Conservation (phyloP, 2,329 filamentous ascomycete species). For the Colletotrichum chlorophyti region DNA sequence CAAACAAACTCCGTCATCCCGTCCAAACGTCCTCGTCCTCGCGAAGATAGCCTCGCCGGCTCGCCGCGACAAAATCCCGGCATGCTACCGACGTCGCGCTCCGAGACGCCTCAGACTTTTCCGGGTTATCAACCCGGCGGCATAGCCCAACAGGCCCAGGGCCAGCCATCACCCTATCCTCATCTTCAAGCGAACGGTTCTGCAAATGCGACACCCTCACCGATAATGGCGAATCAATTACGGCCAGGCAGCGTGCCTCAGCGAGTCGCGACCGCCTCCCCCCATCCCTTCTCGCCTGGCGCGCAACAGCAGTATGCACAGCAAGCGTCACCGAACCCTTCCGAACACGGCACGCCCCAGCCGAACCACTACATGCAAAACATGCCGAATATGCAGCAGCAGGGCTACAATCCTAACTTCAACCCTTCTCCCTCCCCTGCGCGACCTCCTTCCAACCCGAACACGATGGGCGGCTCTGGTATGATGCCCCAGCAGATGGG, state of each 20-base stretch:
- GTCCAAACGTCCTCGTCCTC: constrained; percentile 83
- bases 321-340: constrained; percentile 78
- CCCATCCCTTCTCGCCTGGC: constrained; percentile 86
- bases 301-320: constrained; percentile 73
- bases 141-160: constrained; percentile 67
- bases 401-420: constrained; percentile 65
- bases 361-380: constrained; percentile 71
- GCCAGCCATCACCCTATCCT: constrained; percentile 75
- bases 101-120: constrained; percentile 89
- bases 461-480: constrained; percentile 57
- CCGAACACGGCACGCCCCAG: constrained; percentile 80
- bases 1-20: constrained; percentile 87
- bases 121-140: constrained; percentile 72
- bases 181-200: constrained; percentile 84
- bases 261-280: constrained; percentile 88
- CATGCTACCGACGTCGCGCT: constrained; percentile 82
- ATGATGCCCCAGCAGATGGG: constrained; percentile 58
- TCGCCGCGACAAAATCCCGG: constrained; percentile 80
- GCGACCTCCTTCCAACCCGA: constrained; percentile 61
- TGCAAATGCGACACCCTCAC: constrained; percentile 87
- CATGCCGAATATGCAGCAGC: constrained; percentile 64
- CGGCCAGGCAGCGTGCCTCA: constrained; percentile 75
- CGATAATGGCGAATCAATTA: constrained; percentile 85
- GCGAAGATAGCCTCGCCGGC: constrained; percentile 83
- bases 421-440: constrained; percentile 62